Conservation (phyloP, 1,284 basidiomycete genomes). For the Trametes versicolor region DNA sequence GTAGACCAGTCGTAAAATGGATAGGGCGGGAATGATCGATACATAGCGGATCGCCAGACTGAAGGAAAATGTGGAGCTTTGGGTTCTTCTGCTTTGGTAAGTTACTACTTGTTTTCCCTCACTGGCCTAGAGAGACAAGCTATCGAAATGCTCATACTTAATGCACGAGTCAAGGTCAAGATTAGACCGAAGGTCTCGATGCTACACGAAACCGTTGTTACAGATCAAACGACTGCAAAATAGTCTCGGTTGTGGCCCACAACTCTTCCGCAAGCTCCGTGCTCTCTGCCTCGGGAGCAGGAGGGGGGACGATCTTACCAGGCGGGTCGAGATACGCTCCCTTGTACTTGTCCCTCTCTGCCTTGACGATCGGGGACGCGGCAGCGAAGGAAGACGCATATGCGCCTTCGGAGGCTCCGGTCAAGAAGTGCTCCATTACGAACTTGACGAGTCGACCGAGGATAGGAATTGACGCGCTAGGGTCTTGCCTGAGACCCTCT, state of each 20-base stretch:
- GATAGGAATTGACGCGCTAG: conserved; percentile 17
- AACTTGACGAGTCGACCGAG: conserved; percentile 27
- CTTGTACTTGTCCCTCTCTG: conserved; percentile 53
- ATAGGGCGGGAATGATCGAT: too few species aligned
- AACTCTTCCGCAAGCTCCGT: conserved; percentile 54
- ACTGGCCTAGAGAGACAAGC: too few species aligned
- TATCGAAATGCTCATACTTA: too few species aligned
- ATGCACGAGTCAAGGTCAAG: too few species aligned
- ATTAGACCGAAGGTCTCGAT: too few species aligned
- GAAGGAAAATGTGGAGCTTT: too few species aligned
- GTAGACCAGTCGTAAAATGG: too few species aligned
- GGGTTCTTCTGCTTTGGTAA: too few species aligned
- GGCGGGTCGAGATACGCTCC: conserved; percentile 56
- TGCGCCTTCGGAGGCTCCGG: conserved; percentile 45
- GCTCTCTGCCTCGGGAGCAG: conserved; percentile 44
- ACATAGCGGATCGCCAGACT: too few species aligned
- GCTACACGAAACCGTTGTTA: background rate
- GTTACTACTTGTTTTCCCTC: too few species aligned
- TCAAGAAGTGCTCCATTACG: conserved; percentile 27
- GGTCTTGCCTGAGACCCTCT: conserved; percentile 30
- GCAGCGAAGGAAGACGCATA: conserved; percentile 59
- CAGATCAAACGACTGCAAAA: conserved; percentile 38
- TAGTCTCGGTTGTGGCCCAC: conserved; percentile 53
- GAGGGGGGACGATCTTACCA: conserved; percentile 45
- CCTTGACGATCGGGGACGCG: conserved; percentile 47